Base-by-base conservation (phyloP, 768 basidiomycete genomes). In the Boletus rex-veris region DNA sequence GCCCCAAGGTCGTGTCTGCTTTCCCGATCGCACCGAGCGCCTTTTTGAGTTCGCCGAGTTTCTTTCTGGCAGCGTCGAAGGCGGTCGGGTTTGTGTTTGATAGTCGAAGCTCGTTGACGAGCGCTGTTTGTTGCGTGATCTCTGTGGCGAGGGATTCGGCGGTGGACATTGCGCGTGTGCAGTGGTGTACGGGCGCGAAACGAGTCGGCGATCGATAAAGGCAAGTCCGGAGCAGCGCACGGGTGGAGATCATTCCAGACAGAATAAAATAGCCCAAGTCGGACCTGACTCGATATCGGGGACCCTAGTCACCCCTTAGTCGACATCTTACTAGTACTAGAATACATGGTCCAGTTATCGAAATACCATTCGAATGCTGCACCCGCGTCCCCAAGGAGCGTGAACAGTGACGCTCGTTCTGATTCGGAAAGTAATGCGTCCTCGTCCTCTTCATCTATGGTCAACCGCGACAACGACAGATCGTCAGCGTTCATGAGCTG, bases 11-110 rank as follows among this genome's bases (percentile, higher is more conserved):
- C 53, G 67, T 73, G 42, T 44, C 57, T 28, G 58, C 64, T 48
- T 58, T 61, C 37, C 71, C 74, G 30, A 78, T 70, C 53, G 77
- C 65, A 1, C 75, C 81, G 39, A 84, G 65, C 14, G 74, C 64
- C 61, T 78, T 81, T 75, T 88, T 86, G 52, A 91, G 71, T 28
- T 90, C 87, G 0, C 82, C 81, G 15, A 92, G 76, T 54, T 75
- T 82, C 74, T 85, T 86, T 74, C 80, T 85, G 15, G 80, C 80
- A 35, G 83, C 83, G 21, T 88, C 83, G 36, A 89, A 61, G 9
- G 69, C 60, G 4, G 74, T 61, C 1, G 74, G 59, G 49, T 86
- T 81, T 1, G 80, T 78, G 43, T 79, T 80, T 61, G 80, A 76
- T 41, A 78, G 70, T 47, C 82, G 75, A 19, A 91, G 79, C 52